phyloP scores from a whole-genome alignment of 441 rosid species.

The Pelargonium myrrhifolium region DNA sequence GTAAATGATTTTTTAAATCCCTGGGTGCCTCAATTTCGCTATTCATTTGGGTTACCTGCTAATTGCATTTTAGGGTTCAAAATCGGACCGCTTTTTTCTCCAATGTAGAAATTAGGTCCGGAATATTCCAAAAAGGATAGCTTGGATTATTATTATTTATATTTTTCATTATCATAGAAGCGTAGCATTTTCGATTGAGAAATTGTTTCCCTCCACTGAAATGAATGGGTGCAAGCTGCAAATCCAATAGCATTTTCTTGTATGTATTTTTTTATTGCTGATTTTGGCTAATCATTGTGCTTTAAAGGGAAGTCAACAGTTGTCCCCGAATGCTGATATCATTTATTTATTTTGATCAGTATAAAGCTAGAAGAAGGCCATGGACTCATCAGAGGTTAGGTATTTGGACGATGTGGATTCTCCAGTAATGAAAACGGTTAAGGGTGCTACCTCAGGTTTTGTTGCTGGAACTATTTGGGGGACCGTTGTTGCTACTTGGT shows the following conservation, averaged over 20 bases:
- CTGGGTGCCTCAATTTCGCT: neutral
- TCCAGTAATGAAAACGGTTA: slow-evolving; percentile 59
- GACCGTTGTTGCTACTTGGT: slow-evolving; percentile 79
- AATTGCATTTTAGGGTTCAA: neutral
- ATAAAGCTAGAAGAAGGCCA: slow-evolving; percentile 24
- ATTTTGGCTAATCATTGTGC: neutral
- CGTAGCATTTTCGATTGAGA: neutral
- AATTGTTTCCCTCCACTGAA: neutral
- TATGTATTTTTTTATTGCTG: neutral
- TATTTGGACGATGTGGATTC: slow-evolving; percentile 75
- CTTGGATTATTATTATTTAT: too few relatives aligned
- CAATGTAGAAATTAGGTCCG: neutral
- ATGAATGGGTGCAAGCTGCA: neutral
- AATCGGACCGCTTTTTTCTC: neutral
- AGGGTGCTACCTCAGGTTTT: slow-evolving; percentile 81
- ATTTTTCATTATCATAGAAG: too few relatives aligned
- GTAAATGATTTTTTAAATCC: neutral
- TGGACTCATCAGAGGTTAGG: slow-evolving; percentile 79
- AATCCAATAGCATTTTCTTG: neutral
- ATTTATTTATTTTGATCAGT: slow-evolving; percentile 13
- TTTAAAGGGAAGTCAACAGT: neutral
- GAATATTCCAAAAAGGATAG: neutral
- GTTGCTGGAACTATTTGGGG: slow-evolving; percentile 78
- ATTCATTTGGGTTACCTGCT: neutral
- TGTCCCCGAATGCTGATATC: slow-evolving; percentile 1